Conservation (phyloP, 257 asterid species). For the Perilla frutescens region DNA sequence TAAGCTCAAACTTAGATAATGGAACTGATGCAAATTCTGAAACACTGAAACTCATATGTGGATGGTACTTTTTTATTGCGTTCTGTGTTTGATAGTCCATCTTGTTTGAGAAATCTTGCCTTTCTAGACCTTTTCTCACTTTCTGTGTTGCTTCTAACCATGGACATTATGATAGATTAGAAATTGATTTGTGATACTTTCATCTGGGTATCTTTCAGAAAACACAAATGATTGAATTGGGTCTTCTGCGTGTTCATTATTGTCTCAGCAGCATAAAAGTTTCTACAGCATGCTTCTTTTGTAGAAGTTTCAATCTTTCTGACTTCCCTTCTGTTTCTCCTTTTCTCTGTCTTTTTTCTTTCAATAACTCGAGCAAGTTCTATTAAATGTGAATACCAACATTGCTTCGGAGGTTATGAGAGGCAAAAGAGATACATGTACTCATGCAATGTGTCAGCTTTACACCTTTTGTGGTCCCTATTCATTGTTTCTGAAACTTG, state of each 20-base stretch:
- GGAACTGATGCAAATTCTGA: neutral
- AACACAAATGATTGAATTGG: neutral
- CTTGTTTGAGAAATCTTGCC: slow-evolving; percentile 1
- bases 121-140: slow-evolving; percentile 11
- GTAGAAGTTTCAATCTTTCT: neutral
- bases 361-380: neutral
- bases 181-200: neutral
- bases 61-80: neutral
- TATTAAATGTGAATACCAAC: neutral
- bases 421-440: neutral
- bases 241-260: neutral
- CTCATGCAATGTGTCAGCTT: neutral
- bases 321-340: neutral
- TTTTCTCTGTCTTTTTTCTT: neutral
- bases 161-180: neutral
- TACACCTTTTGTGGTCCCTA: slow-evolving; percentile 2
- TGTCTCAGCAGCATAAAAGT: neutral
- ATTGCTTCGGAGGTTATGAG: neutral
- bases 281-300: neutral
- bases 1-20: neutral
- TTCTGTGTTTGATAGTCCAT: neutral
- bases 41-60: neutral
- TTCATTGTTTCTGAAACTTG: neutral
- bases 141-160: neutral
- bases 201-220: slow-evolving; percentile 10